These are phyloP conservation scores for Candida insectalens DNA, from an alignment of 805 yeast species.

Conservation along the genomic window DNA sequence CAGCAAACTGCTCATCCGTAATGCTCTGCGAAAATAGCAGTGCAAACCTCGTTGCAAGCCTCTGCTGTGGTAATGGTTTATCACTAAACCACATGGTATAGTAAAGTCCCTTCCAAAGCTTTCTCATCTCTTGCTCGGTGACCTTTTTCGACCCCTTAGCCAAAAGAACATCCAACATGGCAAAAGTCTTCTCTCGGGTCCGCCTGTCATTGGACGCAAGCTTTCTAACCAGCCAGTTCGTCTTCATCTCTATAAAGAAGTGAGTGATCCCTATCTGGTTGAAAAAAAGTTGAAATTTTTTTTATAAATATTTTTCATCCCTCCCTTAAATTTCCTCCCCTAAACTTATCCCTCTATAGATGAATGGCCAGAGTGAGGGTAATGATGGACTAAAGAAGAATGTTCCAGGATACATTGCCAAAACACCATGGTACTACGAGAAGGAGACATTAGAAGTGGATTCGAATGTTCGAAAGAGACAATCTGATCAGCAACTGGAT, in stretches of 20 bases:
- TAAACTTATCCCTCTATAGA: too few species aligned
- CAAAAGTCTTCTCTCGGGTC: conserved; percentile 66
- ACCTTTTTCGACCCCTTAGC: conserved; percentile 33
- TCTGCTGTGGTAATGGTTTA: conserved; percentile 85
- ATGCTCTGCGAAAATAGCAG: conserved; percentile 34
- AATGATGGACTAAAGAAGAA: conserved; percentile 24
- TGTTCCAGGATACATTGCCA: conserved; percentile 30
- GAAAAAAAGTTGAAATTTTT: too few species aligned
- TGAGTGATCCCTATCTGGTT: too few species aligned
- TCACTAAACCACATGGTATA: conserved; percentile 96
- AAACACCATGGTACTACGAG: conserved; percentile 31
- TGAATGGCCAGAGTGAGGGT: too few species aligned
- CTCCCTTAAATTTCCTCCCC: too few species aligned
- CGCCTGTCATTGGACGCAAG: conserved; percentile 76
- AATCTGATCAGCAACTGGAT: conserved; percentile 15
- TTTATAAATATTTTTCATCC: too few species aligned
- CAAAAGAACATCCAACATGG: conserved; percentile 51
- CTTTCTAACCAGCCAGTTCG: conserved; percentile 61
- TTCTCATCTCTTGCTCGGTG: conserved; percentile 51
- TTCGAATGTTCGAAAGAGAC: conserved; percentile 20
- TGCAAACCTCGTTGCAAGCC: conserved; percentile 68
- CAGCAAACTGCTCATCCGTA: conserved; percentile 31
- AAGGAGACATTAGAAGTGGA: conserved; percentile 15
- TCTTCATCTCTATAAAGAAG: conserved; percentile 19
- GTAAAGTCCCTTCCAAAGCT: conserved; percentile 94